Evolutionary conservation across 2,329 filamentous ascomycete genomes (phyloP).

Genomic region (Arthrobotrys musiformis): DNA sequence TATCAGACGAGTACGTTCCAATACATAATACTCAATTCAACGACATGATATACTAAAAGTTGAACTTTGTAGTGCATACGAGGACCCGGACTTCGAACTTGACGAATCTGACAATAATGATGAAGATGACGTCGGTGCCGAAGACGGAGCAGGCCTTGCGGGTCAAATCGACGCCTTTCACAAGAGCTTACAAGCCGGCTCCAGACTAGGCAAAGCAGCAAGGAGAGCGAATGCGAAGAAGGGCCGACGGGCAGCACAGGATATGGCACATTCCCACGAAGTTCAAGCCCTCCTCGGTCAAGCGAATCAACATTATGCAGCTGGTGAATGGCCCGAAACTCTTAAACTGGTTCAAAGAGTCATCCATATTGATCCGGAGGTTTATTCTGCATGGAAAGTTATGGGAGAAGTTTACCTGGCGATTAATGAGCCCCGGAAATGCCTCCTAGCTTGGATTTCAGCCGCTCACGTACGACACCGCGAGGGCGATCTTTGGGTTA

Average conservation of each 20-base stretch:
- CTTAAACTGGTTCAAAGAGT: slow-evolving; percentile 71
- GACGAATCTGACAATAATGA: slow-evolving; percentile 51
- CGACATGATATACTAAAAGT: neutral
- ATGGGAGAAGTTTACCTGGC: slow-evolving; percentile 72
- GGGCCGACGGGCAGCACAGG: slow-evolving; percentile 56
- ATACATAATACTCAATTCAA: neutral
- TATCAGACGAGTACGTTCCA: slow-evolving; percentile 36
- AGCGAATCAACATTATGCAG: slow-evolving; percentile 76
- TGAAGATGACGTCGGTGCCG: slow-evolving; percentile 28
- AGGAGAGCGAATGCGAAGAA: slow-evolving; percentile 23
- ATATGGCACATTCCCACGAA: slow-evolving; percentile 64
- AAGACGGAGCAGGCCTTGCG: slow-evolving; percentile 31
- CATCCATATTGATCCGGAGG: slow-evolving; percentile 75
- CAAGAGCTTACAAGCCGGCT: slow-evolving; percentile 32
- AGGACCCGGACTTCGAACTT: slow-evolving; percentile 39
- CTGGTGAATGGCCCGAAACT: slow-evolving; percentile 71
- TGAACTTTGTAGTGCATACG: slow-evolving; percentile 20
- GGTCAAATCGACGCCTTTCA: slow-evolving; percentile 53
- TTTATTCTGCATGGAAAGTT: slow-evolving; percentile 73
- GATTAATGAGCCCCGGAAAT: slow-evolving; percentile 69
- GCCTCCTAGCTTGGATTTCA: slow-evolving; percentile 71
- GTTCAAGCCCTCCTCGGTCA: slow-evolving; percentile 75
- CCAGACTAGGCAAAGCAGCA: slow-evolving; percentile 45
- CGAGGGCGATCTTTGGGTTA: slow-evolving; percentile 71
- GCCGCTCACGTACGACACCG: slow-evolving; percentile 73